phyloP scores from a whole-genome alignment of 2,329 filamentous ascomycete species.

The Phyllosticta citrichinensis region DNA sequence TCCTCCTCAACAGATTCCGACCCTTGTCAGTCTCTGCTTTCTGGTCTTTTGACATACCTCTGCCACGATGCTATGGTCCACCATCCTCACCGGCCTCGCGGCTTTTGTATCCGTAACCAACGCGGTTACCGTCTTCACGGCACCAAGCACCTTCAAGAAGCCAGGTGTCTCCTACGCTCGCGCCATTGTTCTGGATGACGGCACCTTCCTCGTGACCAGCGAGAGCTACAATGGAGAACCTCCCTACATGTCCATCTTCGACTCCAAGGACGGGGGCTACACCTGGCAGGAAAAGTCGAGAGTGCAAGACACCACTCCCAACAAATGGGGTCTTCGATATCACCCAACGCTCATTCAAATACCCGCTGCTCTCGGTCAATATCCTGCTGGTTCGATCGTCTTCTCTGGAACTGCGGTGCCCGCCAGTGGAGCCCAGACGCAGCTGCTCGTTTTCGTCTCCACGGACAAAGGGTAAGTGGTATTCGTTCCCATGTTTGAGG shows the following conservation, averaged over 20 bases:
- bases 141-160: neutral
- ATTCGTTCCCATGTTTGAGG: neutral
- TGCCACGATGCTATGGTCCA: neutral
- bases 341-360: constrained; percentile 61
- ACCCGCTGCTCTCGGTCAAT: constrained; percentile 47
- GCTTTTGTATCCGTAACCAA: neutral
- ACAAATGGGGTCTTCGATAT: constrained; percentile 40
- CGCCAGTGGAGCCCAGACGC: constrained; percentile 48
- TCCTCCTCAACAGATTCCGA: no score
- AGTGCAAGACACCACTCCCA: constrained; percentile 31
- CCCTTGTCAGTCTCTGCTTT: no score
- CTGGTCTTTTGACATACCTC: neutral
- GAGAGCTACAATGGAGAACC: constrained; percentile 43
- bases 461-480: constrained; percentile 41
- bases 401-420: constrained; percentile 52
- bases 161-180: neutral
- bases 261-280: constrained; percentile 35
- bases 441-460: constrained; percentile 61
- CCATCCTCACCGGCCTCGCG: neutral
- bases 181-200: neutral
- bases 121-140: neutral
- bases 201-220: constrained; percentile 42
- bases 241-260: constrained; percentile 36
- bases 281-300: constrained; percentile 55
- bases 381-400: constrained; percentile 53